phyloP scores from a whole-genome alignment of 495 filamentous ascomycete genomes.

The Penicillium lagena region DNA sequence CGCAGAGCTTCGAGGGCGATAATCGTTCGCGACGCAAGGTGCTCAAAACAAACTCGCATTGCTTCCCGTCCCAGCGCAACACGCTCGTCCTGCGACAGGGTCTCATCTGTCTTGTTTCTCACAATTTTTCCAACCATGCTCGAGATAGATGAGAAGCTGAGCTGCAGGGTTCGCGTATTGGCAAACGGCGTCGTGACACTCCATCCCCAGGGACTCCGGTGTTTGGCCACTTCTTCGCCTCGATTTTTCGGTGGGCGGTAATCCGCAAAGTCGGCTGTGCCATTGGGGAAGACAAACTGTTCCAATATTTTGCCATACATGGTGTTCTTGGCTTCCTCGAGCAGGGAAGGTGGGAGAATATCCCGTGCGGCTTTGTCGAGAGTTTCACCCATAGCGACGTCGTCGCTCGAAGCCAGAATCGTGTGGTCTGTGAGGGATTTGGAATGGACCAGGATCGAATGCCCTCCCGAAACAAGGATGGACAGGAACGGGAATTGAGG shows the following conservation, averaged over 20 bases:
- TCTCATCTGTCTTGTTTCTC: conserved; percentile 17
- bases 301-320: conserved; percentile 72
- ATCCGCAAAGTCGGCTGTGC: conserved; percentile 39
- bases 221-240: conserved; percentile 42
- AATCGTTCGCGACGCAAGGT: conserved; percentile 66
- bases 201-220: conserved; percentile 49
- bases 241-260: conserved; percentile 50
- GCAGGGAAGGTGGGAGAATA: conserved; percentile 52
- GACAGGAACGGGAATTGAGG: conserved; percentile 76
- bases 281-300: conserved; percentile 65
- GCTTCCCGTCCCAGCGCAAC: conserved; percentile 57
- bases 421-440: conserved; percentile 56
- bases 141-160: conserved; percentile 60
- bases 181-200: conserved; percentile 47
- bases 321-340: conserved; percentile 41
- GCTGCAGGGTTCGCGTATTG: conserved; percentile 44
- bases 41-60: conserved; percentile 84
- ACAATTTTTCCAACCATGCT: conserved; percentile 46
- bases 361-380: conserved; percentile 79
- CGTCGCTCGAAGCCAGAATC: conserved; percentile 61
- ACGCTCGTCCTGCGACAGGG: conserved; percentile 41
- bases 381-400: conserved; percentile 78
- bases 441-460: conserved; percentile 79
- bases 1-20: conserved; percentile 51
- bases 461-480: conserved; percentile 86